Base-by-base conservation (phyloP, 2,329 filamentous ascomycete species). In the Trichoderma guizhouense region DNA sequence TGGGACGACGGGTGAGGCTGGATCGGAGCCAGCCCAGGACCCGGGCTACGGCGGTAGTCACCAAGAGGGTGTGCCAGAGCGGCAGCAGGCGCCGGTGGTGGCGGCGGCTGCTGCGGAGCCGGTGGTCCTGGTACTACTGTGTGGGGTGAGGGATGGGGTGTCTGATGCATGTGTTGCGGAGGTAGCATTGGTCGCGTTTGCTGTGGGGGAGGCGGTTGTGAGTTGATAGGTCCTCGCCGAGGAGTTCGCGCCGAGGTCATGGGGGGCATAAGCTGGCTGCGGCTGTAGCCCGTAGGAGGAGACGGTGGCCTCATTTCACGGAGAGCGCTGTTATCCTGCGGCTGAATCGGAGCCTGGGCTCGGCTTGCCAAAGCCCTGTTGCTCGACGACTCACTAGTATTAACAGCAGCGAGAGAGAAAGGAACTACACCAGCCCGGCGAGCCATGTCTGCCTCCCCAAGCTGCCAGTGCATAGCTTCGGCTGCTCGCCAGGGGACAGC, bases 391-490 rank as follows among this genome's bases (percentile, higher is more conserved):
- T 87, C 86, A 53, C 47, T 53, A 72, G 83, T 78, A 58, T 87
- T 86, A 74, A 87, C 84, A 65, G 86, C 84, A 66, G 90, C 89
- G 34, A 93, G 84, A 3, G 91, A 90, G 82, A 98, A 98, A 1
- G 95, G 94, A 8, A 93, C 91, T 47, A 96, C 94, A 58, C 96
- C 96, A 55, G 95, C 95, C 72, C 95, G 91, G 73, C 92, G 89
- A 62, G 95, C 95, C 94, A 99, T 98, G 77, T 98, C 96, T 76
- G 91, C 86, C 80, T 97, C 94, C 74, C 95, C 95, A 70, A 99
- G 86, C 79, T 97, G 93, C 95, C 96, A 99, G 82, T 98, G 96
- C 95, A 98, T 98, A 5, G 94, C 95, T 83, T 99, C 95, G 62
- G 93, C 95, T 21, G 96, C 94, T 78, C 96, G 89, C 95, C 95